Base-by-base conservation (phyloP, 345 rosid species). In the Brassica rapa region DNA sequence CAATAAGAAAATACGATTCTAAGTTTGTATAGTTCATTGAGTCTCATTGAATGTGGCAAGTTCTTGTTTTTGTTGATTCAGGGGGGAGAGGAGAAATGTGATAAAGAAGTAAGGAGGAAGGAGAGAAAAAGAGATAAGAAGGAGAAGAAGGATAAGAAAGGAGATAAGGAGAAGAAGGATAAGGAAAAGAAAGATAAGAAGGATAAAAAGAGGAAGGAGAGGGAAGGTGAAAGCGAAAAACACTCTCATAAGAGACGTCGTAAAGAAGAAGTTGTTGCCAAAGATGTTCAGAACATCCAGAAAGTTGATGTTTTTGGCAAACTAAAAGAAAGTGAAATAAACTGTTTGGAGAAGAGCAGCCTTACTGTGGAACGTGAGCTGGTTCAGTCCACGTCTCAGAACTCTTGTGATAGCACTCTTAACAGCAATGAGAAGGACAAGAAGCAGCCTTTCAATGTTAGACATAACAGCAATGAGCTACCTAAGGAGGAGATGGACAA, bases 401-500 rank as follows among this genome's bases (percentile, higher is more conserved):
- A 71, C 80, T 73, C 73, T 25, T 82, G 84, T 6, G 91, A 88
- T 56, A 83, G 85, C 46, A 82, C 78, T 14, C 73, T 84, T 73
- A 84, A 85, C 81, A 77, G 85, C 71, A 85, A 84, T 43, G 80
- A 74, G 69, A 86, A 81, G 73, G 80, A 76, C 77, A 77, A 77
- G 77, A 77, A 77, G 77, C 81, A 77, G 77, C 72, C 76, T 21
- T 68, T 64, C 1, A 82, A 87, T 72, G 78, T 73, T 9, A 73
- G 46, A 84, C 89, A 78, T 56, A 83, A 84, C 80, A 76, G 85
- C 71, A 85, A 84, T 39, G 76, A 70, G 71, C 16, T 46, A 46
- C 16, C 6, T 14, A 86, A 81, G 72, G 80, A 77, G 78, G 75
- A 77, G 77, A 86, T 80, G 72, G 78, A 77, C n/a, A n/a, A n/a